phyloP scores from a whole-genome alignment of 2,329 filamentous ascomycete genomes.

The Fusarium devonianum region DNA sequence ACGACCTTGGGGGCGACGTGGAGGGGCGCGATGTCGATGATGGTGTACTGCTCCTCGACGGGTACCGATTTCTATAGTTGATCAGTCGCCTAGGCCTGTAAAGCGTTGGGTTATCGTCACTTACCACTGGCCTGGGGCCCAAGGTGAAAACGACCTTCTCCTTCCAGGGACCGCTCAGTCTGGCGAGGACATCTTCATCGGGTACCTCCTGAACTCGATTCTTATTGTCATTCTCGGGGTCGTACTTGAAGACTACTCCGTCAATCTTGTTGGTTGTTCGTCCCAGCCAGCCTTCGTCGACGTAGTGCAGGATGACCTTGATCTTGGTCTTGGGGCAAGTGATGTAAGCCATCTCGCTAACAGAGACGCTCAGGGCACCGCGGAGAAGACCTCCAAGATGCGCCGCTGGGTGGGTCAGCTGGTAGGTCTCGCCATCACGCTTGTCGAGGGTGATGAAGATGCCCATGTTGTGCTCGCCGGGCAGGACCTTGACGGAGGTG shows the following conservation, averaged over 20 bases:
- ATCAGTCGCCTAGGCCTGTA: conserved; percentile 11
- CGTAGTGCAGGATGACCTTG: conserved; percentile 91
- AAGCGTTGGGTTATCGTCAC: conserved; percentile 42
- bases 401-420: conserved; percentile 92
- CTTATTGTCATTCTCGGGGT: conserved; percentile 84
- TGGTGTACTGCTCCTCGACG: conserved; percentile 69
- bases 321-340: conserved; percentile 89
- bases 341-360: conserved; percentile 87
- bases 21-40: conserved; percentile 89
- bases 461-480: conserved; percentile 91
- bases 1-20: conserved; percentile 79
- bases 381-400: conserved; percentile 87
- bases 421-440: conserved; percentile 87
- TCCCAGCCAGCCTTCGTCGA: conserved; percentile 94
- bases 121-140: conserved; percentile 67
- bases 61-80: conserved; percentile 51
- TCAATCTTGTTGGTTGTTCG: conserved; percentile 90
- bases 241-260: conserved; percentile 89
- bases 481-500: conserved; percentile 88
- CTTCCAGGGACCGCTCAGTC: conserved; percentile 88
- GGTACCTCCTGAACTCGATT: conserved; percentile 84
- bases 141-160: conserved; percentile 69
- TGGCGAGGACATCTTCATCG: conserved; percentile 81
- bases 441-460: conserved; percentile 91
- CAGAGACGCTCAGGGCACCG: conserved; percentile 87